phyloP scores from a whole-genome alignment of 2,329 filamentous ascomycete species.

The Didymella exigua region DNA sequence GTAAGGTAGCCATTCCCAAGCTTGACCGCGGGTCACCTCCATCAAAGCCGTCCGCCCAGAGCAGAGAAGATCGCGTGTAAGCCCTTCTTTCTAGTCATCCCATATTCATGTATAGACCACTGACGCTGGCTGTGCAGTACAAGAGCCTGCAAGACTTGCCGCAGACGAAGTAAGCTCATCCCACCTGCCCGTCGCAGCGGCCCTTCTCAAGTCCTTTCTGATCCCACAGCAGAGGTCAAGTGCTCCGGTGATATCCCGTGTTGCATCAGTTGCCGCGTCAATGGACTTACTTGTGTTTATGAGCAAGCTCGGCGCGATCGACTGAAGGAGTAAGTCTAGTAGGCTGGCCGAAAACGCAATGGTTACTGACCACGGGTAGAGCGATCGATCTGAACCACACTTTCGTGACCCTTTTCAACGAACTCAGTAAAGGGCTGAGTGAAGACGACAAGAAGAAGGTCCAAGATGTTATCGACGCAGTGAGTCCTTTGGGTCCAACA shows the following conservation, averaged over 20 bases:
- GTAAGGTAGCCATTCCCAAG: constrained; percentile 23
- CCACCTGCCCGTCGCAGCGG: not conserved
- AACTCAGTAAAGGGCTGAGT: constrained; percentile 23
- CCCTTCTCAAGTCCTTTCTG: not conserved
- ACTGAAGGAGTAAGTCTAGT: constrained; percentile 26
- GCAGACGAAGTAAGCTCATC: constrained; percentile 26
- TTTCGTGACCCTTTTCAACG: constrained; percentile 23
- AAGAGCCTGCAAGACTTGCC: constrained; percentile 33
- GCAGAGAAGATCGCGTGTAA: constrained; percentile 29
- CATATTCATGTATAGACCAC: not conserved
- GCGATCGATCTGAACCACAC: constrained; percentile 29
- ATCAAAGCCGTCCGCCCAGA: constrained; percentile 7
- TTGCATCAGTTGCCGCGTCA: constrained; percentile 26
- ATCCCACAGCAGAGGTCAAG: constrained; percentile 24
- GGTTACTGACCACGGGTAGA: constrained; percentile 4
- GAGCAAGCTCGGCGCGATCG: constrained; percentile 34
- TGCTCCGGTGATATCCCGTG: constrained; percentile 32
- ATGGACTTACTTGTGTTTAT: constrained; percentile 24
- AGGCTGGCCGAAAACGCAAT: not conserved
- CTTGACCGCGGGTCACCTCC: constrained; percentile 14
- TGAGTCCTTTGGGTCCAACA: constrained; percentile 6
- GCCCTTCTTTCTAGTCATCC: not conserved
- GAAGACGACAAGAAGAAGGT: constrained; percentile 26
- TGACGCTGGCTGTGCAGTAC: constrained; percentile 8
- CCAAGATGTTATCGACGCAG: constrained; percentile 24